Conservation (phyloP, 139 green algal genomes). For the Closterium sp. region DNA sequence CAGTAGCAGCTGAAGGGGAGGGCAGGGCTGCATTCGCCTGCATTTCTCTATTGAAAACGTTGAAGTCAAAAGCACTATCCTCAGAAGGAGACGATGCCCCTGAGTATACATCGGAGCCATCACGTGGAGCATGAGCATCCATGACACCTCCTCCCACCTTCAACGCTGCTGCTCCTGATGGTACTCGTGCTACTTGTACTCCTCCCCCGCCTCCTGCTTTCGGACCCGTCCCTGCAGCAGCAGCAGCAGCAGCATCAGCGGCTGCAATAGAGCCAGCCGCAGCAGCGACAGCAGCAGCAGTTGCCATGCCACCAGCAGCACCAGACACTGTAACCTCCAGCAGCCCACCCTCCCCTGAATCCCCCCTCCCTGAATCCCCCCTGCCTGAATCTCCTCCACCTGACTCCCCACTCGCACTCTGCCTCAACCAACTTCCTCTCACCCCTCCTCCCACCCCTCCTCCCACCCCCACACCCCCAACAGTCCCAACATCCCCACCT, state of each 20-base stretch:
- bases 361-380: background rate
- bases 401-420: background rate
- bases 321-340: conserved; percentile 3
- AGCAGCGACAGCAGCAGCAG: background rate
- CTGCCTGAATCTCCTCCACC: background rate
- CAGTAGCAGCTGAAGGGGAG: background rate
- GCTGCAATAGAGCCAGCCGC: background rate
- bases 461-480: background rate
- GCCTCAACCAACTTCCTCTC: background rate
- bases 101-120: no score
- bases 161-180: background rate
- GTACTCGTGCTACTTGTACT: no score
- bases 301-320: background rate
- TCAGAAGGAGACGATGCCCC: background rate
- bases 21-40: background rate
- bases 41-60: background rate
- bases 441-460: background rate
- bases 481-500: no score
- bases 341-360: conserved; percentile 5
- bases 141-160: background rate
- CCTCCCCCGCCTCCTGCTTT: no score
- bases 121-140: no score
- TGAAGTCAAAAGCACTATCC: background rate
- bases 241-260: background rate
- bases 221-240: background rate